Base-by-base conservation (phyloP, 306 rosid species). In the Begonia masoniana region DNA sequence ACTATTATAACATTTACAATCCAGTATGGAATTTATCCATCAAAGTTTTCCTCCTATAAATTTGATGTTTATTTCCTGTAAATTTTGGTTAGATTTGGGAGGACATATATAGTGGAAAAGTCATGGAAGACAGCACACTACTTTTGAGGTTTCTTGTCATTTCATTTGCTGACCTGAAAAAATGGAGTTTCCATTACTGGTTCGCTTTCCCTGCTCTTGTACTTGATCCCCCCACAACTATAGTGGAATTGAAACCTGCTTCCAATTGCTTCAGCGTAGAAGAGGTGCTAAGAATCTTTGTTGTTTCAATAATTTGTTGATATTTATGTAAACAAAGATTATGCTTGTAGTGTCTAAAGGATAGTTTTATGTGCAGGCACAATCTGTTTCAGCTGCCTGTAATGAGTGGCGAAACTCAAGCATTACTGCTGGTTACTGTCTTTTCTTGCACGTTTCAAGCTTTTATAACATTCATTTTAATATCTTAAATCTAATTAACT, bases 131-230 rank as follows among this genome's bases (percentile, higher is more conserved):
- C 45, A 63, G 79, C 73, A 69, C 94, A n/a, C 57, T 81, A 61
- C 88, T 91, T 61, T 77, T 82, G 45, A 84, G 96, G 56, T 91
- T 91, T 71, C 82, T 91, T 56, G 62, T 85, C 57, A 83, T 91
- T 76, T 91, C 96, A 63, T 91, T 91, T 64, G 96, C 94, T 0
- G 97, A 91, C 76, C 74, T 91, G 63, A 91, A 91, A 62, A 81
- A 73, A 51, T 91, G 97, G 97, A 83, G 68, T 52, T 91, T 91
- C 57, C 80, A 81, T 57, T 85, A 83, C 62, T 85, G 92, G 96
- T 91, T 85, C 71, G 96, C 92, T 49, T 91, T 85, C 70, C 97
- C 97, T 23, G 97, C 96, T 48, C 74, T 91, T 53, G 63, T 83
- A 71, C 86, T 85, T 71, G 77, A 91, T 68, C 96, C 96, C 55